Percentiles rank a stretch among this genome's conserved stretches.
These are phyloP conservation scores for Ogataea kodamae DNA, from an alignment of 805 yeast genomes.

Conservation along the genomic window DNA sequence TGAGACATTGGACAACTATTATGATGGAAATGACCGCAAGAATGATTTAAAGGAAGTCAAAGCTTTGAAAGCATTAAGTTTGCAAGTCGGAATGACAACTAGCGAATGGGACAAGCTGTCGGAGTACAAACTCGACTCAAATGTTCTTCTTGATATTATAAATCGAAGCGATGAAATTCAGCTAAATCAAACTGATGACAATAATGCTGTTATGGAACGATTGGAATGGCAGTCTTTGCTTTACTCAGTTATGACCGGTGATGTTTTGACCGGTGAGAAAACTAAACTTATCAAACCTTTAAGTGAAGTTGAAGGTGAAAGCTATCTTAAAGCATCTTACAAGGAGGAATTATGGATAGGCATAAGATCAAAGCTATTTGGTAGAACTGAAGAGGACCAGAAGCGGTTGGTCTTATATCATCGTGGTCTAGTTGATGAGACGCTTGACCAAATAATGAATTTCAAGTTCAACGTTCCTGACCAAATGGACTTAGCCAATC, in stretches of 20 bases:
- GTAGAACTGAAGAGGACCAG: constrained; percentile 79
- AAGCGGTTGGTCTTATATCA: constrained; percentile 61
- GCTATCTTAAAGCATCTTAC: constrained; percentile 49
- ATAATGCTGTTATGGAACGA: constrained; percentile 56
- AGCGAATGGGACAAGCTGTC: constrained; percentile 33
- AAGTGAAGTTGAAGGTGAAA: constrained; percentile 40
- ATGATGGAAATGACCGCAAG: constrained; percentile 17
- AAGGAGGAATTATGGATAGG: constrained; percentile 85
- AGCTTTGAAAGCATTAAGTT: constrained; percentile 31
- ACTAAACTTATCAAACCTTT: constrained; percentile 60
- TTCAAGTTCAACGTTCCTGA: constrained; percentile 54
- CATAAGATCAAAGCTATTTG: constrained; percentile 74
- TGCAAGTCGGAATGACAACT: constrained; percentile 32
- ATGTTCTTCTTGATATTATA: constrained; percentile 30
- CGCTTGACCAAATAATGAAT: constrained; percentile 63
- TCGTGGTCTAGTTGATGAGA: constrained; percentile 67
- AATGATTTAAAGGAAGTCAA: constrained; percentile 26
- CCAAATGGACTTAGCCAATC: constrained; percentile 16
- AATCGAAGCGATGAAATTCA: constrained; percentile 37
- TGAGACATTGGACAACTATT: constrained; percentile 18
- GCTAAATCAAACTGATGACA: constrained; percentile 27
- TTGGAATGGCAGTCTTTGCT: constrained; percentile 96
- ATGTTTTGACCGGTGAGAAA: constrained; percentile 88
- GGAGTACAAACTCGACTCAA: constrained; percentile 35
- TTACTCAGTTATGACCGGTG: constrained; percentile 87